These are phyloP conservation scores for Stagonosporopsis chrysanthemi DNA, from an alignment of 2,329 filamentous ascomycete species.

Conservation along the genomic window DNA sequence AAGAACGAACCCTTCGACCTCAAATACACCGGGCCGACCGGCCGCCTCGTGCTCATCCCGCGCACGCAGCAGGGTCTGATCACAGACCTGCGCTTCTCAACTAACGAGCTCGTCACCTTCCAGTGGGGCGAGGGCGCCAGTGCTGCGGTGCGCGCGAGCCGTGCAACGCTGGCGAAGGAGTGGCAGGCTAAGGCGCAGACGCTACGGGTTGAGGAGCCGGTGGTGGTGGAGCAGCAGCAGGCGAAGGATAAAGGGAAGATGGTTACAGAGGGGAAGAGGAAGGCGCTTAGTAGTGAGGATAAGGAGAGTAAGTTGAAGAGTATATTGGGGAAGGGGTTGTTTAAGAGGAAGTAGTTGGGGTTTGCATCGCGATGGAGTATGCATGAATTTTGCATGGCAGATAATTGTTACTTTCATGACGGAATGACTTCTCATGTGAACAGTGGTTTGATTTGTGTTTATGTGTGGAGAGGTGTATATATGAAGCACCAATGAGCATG, in stretches of 20 bases:
- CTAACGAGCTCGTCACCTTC: slow-evolving; percentile 77
- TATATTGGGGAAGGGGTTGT: slow-evolving; percentile 46
- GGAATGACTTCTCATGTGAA: background rate
- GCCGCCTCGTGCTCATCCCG: slow-evolving; percentile 54
- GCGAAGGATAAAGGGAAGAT: slow-evolving; percentile 20
- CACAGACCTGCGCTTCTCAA: slow-evolving; percentile 72
- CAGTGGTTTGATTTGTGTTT: background rate
- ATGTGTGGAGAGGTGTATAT: background rate
- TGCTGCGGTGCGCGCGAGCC: slow-evolving; percentile 60
- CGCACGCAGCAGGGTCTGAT: slow-evolving; percentile 68
- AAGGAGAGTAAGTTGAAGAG: slow-evolving; percentile 53
- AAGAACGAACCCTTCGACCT: slow-evolving; percentile 74
- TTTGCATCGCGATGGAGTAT: slow-evolving; percentile 9
- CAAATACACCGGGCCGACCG: slow-evolving; percentile 66
- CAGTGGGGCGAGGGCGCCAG: slow-evolving; percentile 73
- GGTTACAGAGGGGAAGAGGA: slow-evolving; percentile 44
- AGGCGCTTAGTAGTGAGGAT: slow-evolving; percentile 43
- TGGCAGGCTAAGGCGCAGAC: slow-evolving; percentile 68
- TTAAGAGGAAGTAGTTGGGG: slow-evolving; percentile 40
- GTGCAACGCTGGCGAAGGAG: slow-evolving; percentile 66
- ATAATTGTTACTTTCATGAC: background rate
- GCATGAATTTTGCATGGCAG: no score
- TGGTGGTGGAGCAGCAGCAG: slow-evolving; percentile 16
- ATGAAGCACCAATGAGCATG: background rate
- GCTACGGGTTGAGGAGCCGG: slow-evolving; percentile 68